Conservation (phyloP, 78 protist species). For the Polysphondylium violaceum region DNA sequence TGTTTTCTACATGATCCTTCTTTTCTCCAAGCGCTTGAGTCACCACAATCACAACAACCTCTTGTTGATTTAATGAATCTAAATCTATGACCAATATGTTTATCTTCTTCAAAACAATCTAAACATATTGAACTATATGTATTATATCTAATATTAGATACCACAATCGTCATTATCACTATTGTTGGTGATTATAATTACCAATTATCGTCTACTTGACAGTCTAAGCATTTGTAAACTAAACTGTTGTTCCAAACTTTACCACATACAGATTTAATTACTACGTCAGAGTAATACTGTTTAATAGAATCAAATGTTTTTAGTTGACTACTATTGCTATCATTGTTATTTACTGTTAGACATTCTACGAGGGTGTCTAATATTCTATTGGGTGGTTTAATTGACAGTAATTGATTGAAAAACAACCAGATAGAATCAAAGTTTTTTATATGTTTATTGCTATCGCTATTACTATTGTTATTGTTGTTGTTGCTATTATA, state of each 20-base stretch:
- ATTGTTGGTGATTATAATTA: too few species aligned
- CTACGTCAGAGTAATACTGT: background rate
- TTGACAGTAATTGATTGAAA: too few species aligned
- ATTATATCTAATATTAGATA: background rate
- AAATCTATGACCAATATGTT: conserved; percentile 39
- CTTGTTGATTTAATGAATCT: background rate
- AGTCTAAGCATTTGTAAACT: conserved; percentile 50
- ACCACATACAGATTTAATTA: conserved; percentile 7
- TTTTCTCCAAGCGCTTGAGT: conserved; percentile 41
- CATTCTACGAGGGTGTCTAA: too few species aligned
- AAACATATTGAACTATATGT: conserved; percentile 37
- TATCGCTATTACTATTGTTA: too few species aligned
- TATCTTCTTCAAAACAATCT: conserved; percentile 30
- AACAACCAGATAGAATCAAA: too few species aligned
- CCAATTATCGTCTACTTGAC: conserved; percentile 56
- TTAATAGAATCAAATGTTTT: conserved; percentile 1
- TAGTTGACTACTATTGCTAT: too few species aligned
- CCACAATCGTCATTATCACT: too few species aligned
- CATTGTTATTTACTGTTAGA: too few species aligned
- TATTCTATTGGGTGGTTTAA: too few species aligned
- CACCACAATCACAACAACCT: conserved; percentile 75
- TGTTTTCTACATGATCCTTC: too few species aligned
- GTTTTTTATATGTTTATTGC: too few species aligned
- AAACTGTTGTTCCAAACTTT: conserved; percentile 39
- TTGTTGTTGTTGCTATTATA: too few species aligned